A percentile compares a stretch with the other conserved stretches of the same genome.
Conservation (phyloP, 2,329 filamentous ascomycete species). For the Fulvia fulva region DNA sequence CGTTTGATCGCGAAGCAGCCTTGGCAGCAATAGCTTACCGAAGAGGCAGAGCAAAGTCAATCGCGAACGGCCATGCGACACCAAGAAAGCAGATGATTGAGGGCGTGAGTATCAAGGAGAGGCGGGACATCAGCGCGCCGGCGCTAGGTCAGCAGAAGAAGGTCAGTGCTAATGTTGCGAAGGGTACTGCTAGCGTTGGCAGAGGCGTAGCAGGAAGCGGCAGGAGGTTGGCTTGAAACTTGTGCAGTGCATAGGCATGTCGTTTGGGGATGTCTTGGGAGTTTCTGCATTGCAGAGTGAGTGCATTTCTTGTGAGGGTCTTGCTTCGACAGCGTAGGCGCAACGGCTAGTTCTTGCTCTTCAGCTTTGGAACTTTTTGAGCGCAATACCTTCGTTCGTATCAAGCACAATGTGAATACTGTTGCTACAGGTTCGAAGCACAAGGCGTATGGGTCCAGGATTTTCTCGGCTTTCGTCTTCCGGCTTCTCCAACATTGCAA, state of each 20-base stretch:
- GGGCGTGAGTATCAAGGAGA: constrained; percentile 40
- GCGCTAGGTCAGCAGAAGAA: constrained; percentile 26
- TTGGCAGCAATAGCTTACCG: constrained; percentile 71
- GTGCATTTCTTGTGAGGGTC: background rate
- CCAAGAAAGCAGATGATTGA: constrained; percentile 57
- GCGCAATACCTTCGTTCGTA: background rate
- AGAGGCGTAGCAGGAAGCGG: constrained; percentile 1
- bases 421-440: background rate
- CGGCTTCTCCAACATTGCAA: background rate
- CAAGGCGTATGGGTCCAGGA: background rate
- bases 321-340: background rate
- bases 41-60: constrained; percentile 65
- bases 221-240: constrained; percentile 3
- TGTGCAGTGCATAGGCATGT: constrained; percentile 1
- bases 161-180: constrained; percentile 2
- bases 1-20: constrained; percentile 62
- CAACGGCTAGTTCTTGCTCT: background rate
- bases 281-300: background rate
- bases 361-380: background rate
- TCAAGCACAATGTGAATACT: background rate
- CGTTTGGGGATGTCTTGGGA: background rate
- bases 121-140: constrained; percentile 48
- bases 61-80: constrained; percentile 60
- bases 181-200: constrained; percentile 7
- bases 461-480: background rate